Evolutionary conservation across 345 rosid genomes (phyloP).

Genomic region (Salix suchowensis): DNA sequence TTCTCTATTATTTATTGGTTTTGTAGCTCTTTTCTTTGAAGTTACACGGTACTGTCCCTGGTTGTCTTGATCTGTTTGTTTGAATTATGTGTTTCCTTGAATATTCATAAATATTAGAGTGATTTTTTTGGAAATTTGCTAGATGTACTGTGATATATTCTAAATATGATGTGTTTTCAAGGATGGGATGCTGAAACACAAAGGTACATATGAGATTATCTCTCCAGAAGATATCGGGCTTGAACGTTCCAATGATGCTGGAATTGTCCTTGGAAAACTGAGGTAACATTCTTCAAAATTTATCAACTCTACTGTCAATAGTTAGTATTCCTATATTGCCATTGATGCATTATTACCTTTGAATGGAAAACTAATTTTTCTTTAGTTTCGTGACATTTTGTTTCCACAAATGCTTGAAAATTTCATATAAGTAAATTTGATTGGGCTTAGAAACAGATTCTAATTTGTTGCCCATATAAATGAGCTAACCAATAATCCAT

Average conservation of each 20-base stretch:
- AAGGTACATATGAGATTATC: slow-evolving; percentile 86
- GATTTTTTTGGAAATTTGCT: neutral
- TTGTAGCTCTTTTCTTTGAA: neutral
- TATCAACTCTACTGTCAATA: neutral
- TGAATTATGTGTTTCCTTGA: neutral
- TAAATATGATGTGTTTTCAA: slow-evolving; percentile 23
- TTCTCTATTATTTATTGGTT: neutral
- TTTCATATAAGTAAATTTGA: no score
- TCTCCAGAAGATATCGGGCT: slow-evolving; percentile 89
- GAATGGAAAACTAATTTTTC: no score
- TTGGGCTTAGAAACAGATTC: no score
- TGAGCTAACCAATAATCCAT: neutral
- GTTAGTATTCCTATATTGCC: neutral
- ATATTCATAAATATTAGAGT: neutral
- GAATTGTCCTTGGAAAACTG: slow-evolving; percentile 92
- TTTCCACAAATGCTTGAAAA: no score
- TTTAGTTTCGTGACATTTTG: no score
- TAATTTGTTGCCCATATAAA: neutral
- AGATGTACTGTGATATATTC: neutral
- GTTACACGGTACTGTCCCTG: neutral
- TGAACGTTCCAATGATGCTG: slow-evolving; percentile 75
- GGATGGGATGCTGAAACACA: slow-evolving; percentile 97
- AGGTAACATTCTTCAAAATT: slow-evolving; percentile 41
- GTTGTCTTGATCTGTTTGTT: neutral
- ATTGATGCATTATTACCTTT: no score